These are phyloP conservation scores for Nannizziopsis barbatae DNA, from an alignment of 2,329 filamentous ascomycete species.

Conservation along the genomic window DNA sequence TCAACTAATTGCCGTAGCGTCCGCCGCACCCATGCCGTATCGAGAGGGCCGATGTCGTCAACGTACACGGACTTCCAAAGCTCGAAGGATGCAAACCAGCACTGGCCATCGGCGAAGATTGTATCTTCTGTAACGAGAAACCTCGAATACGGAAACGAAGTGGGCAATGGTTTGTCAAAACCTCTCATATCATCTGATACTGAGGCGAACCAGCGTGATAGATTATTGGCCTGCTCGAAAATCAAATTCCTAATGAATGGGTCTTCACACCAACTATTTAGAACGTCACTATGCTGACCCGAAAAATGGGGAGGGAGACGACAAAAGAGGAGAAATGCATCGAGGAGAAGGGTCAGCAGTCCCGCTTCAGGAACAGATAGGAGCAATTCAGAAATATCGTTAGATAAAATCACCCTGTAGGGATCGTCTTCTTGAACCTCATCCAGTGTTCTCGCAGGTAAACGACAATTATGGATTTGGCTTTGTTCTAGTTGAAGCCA, in stretches of 20 bases:
- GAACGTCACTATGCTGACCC: constrained; percentile 19
- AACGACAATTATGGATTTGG: constrained; percentile 38
- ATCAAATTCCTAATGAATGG: constrained; percentile 41
- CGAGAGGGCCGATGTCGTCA: constrained; percentile 26
- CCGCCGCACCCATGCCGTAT: constrained; percentile 41
- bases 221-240: constrained; percentile 21
- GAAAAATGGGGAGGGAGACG: constrained; percentile 47
- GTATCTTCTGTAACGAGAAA: constrained; percentile 40
- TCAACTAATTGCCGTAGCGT: constrained; percentile 49
- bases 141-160: constrained; percentile 29
- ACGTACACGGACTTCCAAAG: constrained; percentile 23
- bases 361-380: constrained; percentile 22
- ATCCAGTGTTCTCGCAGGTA: constrained; percentile 65
- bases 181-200: constrained; percentile 9
- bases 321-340: constrained; percentile 61
- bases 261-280: constrained; percentile 39
- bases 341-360: constrained; percentile 44
- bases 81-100: constrained; percentile 39
- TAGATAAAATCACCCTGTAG: constrained; percentile 67
- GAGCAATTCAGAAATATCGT: constrained; percentile 59
- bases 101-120: constrained; percentile 40
- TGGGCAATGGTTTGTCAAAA: constrained; percentile 17
- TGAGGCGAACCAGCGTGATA: constrained; percentile 22
- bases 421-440: constrained; percentile 67
- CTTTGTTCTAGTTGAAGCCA: constrained; percentile 47